These are phyloP conservation scores for Daldinia vernicosa DNA, from an alignment of 495 filamentous ascomycete species.

Conservation along the genomic window DNA sequence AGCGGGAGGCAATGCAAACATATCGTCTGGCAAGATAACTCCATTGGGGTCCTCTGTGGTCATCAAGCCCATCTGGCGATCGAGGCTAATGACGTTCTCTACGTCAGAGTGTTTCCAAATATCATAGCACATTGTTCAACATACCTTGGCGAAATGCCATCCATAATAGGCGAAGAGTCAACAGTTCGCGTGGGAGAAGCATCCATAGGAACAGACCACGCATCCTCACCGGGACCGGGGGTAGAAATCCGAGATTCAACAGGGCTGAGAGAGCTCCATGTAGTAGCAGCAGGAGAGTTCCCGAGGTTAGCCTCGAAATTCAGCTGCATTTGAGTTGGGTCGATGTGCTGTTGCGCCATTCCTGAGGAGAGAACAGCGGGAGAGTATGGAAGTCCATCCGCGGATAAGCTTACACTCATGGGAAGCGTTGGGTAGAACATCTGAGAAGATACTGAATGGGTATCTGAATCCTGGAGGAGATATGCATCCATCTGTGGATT, in stretches of 20 bases:
- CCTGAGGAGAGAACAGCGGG: conserved; percentile 48
- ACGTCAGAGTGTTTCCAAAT: conserved; percentile 42
- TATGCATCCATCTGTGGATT: conserved; percentile 59
- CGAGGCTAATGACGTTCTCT: conserved; percentile 45
- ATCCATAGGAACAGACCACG: conserved; percentile 56
- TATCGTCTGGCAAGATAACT: conserved; percentile 52
- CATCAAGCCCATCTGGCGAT: conserved; percentile 52
- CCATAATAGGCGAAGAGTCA: conserved; percentile 56
- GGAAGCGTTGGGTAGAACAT: conserved; percentile 53
- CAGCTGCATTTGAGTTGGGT: conserved; percentile 55
- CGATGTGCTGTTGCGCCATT: conserved; percentile 53
- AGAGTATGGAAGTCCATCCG: conserved; percentile 56
- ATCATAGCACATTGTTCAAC: conserved; percentile 41
- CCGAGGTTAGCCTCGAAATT: conserved; percentile 55
- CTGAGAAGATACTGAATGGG: conserved; percentile 54
- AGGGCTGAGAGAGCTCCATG: conserved; percentile 61
- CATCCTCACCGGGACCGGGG: conserved; percentile 56
- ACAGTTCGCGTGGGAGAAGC: conserved; percentile 56
- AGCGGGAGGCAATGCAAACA: conserved; percentile 55
- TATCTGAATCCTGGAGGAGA: conserved; percentile 57
- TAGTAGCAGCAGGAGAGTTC: conserved; percentile 53
- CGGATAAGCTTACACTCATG: conserved; percentile 49
- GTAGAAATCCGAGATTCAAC: conserved; percentile 59
- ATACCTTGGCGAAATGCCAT: conserved; percentile 61
- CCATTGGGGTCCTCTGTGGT: conserved; percentile 55